Evolutionary conservation across 495 filamentous ascomycete genomes (phyloP).

Genomic region (Penicillium verhagenii): DNA sequence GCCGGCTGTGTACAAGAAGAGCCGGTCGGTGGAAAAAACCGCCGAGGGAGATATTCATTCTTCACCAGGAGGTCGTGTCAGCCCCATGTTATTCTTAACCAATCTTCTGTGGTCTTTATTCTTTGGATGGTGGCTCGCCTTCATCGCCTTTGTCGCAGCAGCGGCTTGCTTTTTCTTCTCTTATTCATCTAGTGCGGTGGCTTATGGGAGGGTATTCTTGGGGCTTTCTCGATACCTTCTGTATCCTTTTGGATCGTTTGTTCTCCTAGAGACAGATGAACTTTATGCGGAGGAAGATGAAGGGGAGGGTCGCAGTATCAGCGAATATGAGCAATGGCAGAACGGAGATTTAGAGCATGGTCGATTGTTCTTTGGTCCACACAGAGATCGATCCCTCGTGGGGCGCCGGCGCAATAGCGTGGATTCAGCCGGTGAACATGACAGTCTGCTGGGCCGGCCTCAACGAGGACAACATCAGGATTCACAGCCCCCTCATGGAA

Average conservation of each 20-base stretch:
- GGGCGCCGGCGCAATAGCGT: slow-evolving; percentile 87
- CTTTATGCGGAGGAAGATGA: slow-evolving; percentile 94
- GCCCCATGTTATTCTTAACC: slow-evolving; percentile 75
- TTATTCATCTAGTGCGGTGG: slow-evolving; percentile 73
- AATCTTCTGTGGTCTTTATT: slow-evolving; percentile 88
- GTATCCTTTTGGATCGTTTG: slow-evolving; percentile 96
- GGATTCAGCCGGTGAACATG: slow-evolving; percentile 84
- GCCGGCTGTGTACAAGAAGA: slow-evolving; percentile 96
- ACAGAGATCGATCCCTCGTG: slow-evolving; percentile 72
- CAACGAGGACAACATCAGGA: slow-evolving; percentile 50
- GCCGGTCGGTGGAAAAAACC: slow-evolving; percentile 90
- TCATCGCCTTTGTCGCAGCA: slow-evolving; percentile 70
- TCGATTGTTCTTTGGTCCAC: slow-evolving; percentile 90
- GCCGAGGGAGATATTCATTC: slow-evolving; percentile 98
- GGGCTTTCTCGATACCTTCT: slow-evolving; percentile 84
- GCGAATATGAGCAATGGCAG: slow-evolving; percentile 99
- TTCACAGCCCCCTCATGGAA: slow-evolving; percentile 58
- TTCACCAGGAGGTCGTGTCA: slow-evolving; percentile 85
- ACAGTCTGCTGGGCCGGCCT: slow-evolving; percentile 78
- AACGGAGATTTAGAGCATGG: slow-evolving; percentile 95
- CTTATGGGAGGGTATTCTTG: slow-evolving; percentile 82
- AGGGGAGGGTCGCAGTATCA: slow-evolving; percentile 98
- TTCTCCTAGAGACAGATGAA: slow-evolving; percentile 89
- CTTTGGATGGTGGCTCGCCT: slow-evolving; percentile 97
- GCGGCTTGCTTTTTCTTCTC: slow-evolving; percentile 76